Evolutionary conservation across 768 basidiomycete species (phyloP), one percentile per base, ranked within the genome.

Genomic region (Tulasnella sp.): DNA sequence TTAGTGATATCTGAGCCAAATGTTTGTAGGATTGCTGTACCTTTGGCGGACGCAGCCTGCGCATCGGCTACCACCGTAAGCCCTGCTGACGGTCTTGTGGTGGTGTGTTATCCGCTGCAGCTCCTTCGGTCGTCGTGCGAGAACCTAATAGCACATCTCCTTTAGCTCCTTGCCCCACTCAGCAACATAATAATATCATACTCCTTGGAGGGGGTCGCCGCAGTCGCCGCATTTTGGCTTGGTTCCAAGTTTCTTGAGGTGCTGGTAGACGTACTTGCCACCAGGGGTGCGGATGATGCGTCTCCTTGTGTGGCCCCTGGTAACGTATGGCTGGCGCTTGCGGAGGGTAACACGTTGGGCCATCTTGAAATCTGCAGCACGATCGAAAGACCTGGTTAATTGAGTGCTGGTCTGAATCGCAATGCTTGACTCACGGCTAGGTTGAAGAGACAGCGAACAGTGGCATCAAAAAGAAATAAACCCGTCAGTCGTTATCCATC

Each of bases 301-400:
- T 85, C 97, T 90, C 85, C 95, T 92, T 8, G 27, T 71, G 91
- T 93, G 96, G 80, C 97, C 99, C 84, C 92, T 92, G 87, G 98
- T 99, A 92, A 98, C 98, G 91, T 99, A 98, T 31, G 96, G 92
- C 83, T 93, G 92, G 86, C 98, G 95, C 88, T 98, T 99, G 89
- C 98, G 94, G 89, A 99, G 95, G 84, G 96, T 98, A 84, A 99
- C 97, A 85, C 98, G 96, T 92, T 99, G 97, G 87, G 95, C 96
- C 97, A 98, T 98, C 87, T 71, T 78, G 58, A 76, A 68, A 31
- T 68, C 62, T 68, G 16, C 62, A 68, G 12, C 27, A 68, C 12
- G 62, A 34, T 6, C 62, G 7, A 68, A 10, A 68, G 34, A 31
- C 27, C 8, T 10, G 18, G 62, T 68, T 34, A 68, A 52, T 52